Percentiles rank a stretch among this genome's conserved stretches.
These are phyloP conservation scores for Phytopythium kandeliae DNA, from an alignment of 352 stramenopile species.

Conservation along the genomic window DNA sequence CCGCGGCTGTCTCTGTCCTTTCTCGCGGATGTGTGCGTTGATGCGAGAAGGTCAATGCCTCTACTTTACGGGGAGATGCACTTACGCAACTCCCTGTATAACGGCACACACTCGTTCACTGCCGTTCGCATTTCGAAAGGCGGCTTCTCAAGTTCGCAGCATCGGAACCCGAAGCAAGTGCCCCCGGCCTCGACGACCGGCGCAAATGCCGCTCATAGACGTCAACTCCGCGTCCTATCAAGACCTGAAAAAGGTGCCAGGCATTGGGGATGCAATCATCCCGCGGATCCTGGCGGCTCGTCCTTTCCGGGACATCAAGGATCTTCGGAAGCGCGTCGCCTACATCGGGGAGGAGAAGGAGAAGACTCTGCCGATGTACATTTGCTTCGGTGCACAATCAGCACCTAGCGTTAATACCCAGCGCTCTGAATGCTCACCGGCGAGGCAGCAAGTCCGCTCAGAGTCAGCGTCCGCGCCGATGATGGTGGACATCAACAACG, in stretches of 20 bases:
- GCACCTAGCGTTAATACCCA: too few species aligned
- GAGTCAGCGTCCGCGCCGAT: too few species aligned
- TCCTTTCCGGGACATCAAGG: conserved; percentile 30
- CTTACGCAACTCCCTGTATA: not conserved
- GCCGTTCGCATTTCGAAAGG: not conserved
- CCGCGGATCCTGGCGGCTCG: conserved; percentile 33
- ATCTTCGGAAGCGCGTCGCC: conserved; percentile 29
- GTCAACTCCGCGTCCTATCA: conserved; percentile 24
- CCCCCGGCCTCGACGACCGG: not conserved
- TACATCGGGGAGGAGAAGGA: conserved; percentile 26
- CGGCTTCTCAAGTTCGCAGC: not conserved
- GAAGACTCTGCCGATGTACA: not conserved
- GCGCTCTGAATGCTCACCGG: too few species aligned
- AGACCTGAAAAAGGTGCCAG: conserved; percentile 33
- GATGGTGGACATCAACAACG: conserved; percentile 43
- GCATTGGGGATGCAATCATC: conserved; percentile 33
- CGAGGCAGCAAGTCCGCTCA: not conserved
- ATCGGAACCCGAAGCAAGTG: too few species aligned
- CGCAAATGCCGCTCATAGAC: conserved; percentile 10
- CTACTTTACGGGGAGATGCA: conserved; percentile 1
- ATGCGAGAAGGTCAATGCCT: not conserved
- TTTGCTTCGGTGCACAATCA: not conserved
- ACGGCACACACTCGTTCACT: too few species aligned
- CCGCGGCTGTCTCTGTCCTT: too few species aligned
- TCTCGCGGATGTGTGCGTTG: too few species aligned